Conservation (phyloP, 1,284 basidiomycete genomes). For the Ceratobasidium sp. region DNA sequence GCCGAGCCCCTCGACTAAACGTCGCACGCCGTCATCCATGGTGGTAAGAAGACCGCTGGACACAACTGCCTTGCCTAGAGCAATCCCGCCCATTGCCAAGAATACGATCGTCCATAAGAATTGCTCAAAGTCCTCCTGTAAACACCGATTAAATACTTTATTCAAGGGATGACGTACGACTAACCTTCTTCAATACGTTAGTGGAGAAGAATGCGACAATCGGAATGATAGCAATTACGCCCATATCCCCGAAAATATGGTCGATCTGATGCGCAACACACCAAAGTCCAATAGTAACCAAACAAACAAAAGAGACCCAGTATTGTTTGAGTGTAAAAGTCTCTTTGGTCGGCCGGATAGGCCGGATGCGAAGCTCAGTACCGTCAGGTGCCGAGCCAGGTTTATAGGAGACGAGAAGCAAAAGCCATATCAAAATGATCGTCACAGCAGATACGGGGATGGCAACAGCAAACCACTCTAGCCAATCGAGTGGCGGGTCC, state of each 20-base stretch:
- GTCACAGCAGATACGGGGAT: slow-evolving; percentile 91
- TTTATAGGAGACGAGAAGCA: slow-evolving; percentile 88
- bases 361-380: slow-evolving; percentile 84
- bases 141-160: slow-evolving; percentile 22
- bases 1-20: slow-evolving; percentile 76
- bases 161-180: slow-evolving; percentile 50
- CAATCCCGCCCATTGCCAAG: slow-evolving; percentile 98
- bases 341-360: slow-evolving; percentile 86
- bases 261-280: slow-evolving; percentile 90
- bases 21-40: slow-evolving; percentile 79
- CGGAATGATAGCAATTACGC: slow-evolving; percentile 95
- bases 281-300: slow-evolving; percentile 93
- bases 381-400: slow-evolving; percentile 79
- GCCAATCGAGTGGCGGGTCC: slow-evolving; percentile 91
- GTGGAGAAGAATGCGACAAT: slow-evolving; percentile 96
- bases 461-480: slow-evolving; percentile 94
- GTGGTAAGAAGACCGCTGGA: slow-evolving; percentile 89
- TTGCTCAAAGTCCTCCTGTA: slow-evolving; percentile 93
- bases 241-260: slow-evolving; percentile 92
- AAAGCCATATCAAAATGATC: slow-evolving; percentile 90
- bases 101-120: slow-evolving; percentile 95
- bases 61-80: slow-evolving; percentile 93
- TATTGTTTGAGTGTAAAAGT: slow-evolving; percentile 88
- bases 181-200: slow-evolving; percentile 92
- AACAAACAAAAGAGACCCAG: slow-evolving; percentile 88